Evolutionary conservation across 495 filamentous ascomycete genomes (phyloP).

Genomic region (Penicillium longicatenatum): DNA sequence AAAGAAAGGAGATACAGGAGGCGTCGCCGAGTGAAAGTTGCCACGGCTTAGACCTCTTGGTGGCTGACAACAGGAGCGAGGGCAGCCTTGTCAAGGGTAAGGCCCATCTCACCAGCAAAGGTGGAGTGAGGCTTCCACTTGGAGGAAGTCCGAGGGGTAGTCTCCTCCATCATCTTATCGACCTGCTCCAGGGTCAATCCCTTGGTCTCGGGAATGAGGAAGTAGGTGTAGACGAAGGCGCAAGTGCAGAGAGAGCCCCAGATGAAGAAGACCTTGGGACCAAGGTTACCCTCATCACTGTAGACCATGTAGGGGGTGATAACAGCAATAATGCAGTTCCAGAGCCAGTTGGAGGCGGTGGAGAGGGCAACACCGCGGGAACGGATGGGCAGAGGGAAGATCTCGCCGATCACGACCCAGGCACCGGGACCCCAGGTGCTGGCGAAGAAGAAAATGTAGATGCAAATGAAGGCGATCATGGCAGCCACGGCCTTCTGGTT

Average conservation of each 20-base stretch:
- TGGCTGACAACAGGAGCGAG: constrained; percentile 33
- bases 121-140: constrained; percentile 75
- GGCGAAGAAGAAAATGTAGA: constrained; percentile 79
- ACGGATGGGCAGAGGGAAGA: constrained; percentile 83
- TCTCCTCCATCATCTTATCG: constrained; percentile 89
- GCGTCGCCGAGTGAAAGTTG: neutral
- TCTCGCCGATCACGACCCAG: constrained; percentile 86
- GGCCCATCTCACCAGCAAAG: constrained; percentile 66
- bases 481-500: constrained; percentile 59
- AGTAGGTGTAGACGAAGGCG: constrained; percentile 73
- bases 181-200: constrained; percentile 86
- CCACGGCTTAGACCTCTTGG: constrained; percentile 33
- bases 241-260: constrained; percentile 72
- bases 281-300: constrained; percentile 65
- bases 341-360: constrained; percentile 87
- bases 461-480: constrained; percentile 74
- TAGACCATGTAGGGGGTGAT: constrained; percentile 83
- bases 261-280: constrained; percentile 81
- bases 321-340: constrained; percentile 73
- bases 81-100: constrained; percentile 47
- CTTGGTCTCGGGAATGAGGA: constrained; percentile 85
- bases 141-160: constrained; percentile 70
- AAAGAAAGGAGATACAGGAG: neutral
- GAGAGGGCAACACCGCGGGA: constrained; percentile 78
- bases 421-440: constrained; percentile 71